These are phyloP conservation scores for Aspergillus nidulans DNA, from an alignment of 495 filamentous ascomycete species.

Conservation along the genomic window DNA sequence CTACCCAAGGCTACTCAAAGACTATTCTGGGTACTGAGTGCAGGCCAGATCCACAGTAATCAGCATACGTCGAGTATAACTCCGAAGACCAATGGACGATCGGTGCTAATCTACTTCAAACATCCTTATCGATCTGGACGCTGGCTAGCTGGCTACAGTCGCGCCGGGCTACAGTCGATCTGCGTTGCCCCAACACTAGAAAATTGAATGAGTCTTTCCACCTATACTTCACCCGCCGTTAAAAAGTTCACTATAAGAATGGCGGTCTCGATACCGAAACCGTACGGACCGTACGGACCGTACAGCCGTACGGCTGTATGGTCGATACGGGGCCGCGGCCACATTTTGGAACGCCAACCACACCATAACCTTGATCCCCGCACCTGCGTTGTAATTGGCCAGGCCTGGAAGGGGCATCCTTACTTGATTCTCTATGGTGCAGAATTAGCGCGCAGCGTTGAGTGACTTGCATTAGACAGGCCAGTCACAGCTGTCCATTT, in stretches of 20 bases:
- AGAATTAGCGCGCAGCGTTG: neutral
- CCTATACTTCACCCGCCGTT: neutral
- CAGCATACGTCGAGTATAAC: neutral
- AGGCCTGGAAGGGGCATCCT: neutral
- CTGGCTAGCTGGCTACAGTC: too few relatives aligned
- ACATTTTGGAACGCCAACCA: neutral
- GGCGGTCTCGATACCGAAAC: neutral
- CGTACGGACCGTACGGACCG: too few relatives aligned
- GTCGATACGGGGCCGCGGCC: too few relatives aligned
- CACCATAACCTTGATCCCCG: neutral
- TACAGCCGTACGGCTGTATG: too few relatives aligned
- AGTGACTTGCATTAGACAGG: conserved; percentile 6
- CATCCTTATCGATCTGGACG: neutral
- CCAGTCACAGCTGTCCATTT: neutral
- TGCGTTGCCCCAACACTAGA: neutral
- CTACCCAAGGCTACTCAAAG: too few relatives aligned
- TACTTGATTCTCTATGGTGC: neutral
- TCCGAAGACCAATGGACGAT: neutral
- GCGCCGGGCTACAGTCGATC: too few relatives aligned
- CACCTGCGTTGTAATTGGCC: neutral
- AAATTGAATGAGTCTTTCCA: neutral
- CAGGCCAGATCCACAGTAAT: neutral
- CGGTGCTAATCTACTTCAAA: neutral
- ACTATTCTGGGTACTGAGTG: too few relatives aligned
- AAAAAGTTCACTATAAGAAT: neutral